Percentiles rank a stretch among this genome's conserved stretches.
Conservation (phyloP, 129 eudicot genomes). For the Pittosporum tobira region DNA sequence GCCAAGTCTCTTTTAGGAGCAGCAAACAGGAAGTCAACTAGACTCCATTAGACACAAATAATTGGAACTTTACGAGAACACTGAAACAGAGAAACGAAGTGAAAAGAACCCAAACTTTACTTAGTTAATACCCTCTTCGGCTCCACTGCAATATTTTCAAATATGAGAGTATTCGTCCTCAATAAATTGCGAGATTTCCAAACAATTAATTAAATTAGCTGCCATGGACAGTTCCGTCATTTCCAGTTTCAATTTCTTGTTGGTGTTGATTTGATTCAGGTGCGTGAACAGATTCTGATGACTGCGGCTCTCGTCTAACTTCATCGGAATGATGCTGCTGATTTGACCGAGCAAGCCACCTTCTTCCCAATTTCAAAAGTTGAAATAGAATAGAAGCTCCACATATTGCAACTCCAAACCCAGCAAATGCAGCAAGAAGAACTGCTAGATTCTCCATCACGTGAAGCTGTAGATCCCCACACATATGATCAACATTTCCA, state of each 20-base stretch:
- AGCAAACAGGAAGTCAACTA: no score
- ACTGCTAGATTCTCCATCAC: conserved; percentile 66
- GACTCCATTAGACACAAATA: no score
- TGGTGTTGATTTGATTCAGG: conserved; percentile 25
- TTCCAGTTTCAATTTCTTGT: conserved; percentile 12
- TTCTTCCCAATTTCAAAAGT: conserved; percentile 40
- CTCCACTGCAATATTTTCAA: no score
- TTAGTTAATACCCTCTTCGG: no score
- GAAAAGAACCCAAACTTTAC: no score
- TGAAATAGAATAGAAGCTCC: conserved; percentile 57
- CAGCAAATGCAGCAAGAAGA: conserved; percentile 82
- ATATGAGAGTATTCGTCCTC: no score
- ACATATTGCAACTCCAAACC: conserved; percentile 85
- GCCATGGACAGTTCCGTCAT: not conserved
- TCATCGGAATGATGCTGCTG: conserved; percentile 19
- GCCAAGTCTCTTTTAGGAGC: no score
- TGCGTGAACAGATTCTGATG: conserved; percentile 21
- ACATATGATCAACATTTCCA: no score
- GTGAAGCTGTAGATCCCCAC: conserved; percentile 43
- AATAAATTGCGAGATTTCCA: no score
- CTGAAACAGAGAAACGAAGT: no score
- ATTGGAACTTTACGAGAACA: no score
- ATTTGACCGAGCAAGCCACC: conserved; percentile 33
- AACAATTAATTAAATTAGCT: no score
- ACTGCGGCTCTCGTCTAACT: conserved; percentile 21